Evolutionary conservation across 345 rosid species (phyloP).

Genomic region (Citrus maxima): DNA sequence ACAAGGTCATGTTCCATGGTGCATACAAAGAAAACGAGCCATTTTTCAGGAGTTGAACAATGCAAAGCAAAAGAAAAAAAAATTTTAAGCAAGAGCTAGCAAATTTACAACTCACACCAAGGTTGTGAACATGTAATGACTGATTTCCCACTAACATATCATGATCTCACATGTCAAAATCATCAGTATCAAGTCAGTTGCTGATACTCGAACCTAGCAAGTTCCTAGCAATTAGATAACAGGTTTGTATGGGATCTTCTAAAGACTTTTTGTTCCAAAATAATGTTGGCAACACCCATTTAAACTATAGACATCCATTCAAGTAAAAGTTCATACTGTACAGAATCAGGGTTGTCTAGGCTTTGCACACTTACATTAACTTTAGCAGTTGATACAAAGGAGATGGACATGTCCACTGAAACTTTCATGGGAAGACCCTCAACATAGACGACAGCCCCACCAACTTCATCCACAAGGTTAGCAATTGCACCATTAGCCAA

Average conservation of each 20-base stretch:
- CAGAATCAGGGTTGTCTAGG: neutral
- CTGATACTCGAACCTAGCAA: neutral
- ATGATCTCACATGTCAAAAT: neutral
- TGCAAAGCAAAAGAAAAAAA: neutral
- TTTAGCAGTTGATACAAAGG: constrained; percentile 65
- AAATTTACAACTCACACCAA: neutral
- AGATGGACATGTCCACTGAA: constrained; percentile 88
- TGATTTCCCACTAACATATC: neutral
- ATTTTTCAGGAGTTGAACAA: neutral
- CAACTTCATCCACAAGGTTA: constrained; percentile 88
- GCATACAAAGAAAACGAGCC: neutral
- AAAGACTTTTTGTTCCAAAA: neutral
- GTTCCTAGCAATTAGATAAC: neutral
- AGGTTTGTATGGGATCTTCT: neutral
- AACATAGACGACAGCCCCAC: constrained; percentile 54
- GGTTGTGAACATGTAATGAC: neutral
- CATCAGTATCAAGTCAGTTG: neutral
- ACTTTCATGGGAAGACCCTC: constrained; percentile 68
- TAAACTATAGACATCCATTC: neutral
- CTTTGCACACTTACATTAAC: constrained; percentile 36
- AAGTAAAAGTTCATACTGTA: neutral
- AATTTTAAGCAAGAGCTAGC: neutral
- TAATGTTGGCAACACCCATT: neutral
- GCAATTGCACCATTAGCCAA: constrained; percentile 80
- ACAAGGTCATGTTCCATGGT: neutral